Conservation (phyloP, 1,139 yeast genomes). For the Casaregolazyma suthepensis region DNA sequence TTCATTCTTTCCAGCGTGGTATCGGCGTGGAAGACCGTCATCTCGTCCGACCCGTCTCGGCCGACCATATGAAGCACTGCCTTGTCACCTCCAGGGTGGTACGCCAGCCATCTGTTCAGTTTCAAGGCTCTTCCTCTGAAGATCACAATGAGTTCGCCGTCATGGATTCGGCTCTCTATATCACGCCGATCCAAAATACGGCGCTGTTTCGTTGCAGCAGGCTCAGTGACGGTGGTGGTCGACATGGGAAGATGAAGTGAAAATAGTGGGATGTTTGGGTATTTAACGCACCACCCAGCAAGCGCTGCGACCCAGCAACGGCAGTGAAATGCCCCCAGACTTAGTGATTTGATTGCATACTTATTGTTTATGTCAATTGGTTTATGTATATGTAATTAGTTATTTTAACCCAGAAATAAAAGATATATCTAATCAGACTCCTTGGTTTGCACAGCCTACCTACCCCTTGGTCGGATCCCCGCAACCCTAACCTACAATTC, state of each 20-base stretch:
- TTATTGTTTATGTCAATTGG: no score
- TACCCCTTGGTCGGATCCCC: no score
- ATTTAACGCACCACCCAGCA: no score
- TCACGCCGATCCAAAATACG: constrained; percentile 16
- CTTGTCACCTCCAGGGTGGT: constrained; percentile 86
- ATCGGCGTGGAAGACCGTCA: constrained; percentile 68
- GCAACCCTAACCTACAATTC: no score
- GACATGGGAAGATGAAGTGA: neutral
- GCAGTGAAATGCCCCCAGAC: no score
- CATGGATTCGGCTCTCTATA: constrained; percentile 51
- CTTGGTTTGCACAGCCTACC: no score
- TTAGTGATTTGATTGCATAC: no score
- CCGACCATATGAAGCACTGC: constrained; percentile 83
- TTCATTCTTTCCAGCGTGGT: constrained; percentile 48
- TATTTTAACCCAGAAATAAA: no score
- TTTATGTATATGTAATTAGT: no score
- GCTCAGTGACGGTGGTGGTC: neutral
- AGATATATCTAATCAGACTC: no score
- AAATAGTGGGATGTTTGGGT: no score
- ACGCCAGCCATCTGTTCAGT: constrained; percentile 61
- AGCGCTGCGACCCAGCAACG: no score
- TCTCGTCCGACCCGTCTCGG: constrained; percentile 85
- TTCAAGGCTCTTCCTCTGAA: constrained; percentile 56
- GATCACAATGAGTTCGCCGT: constrained; percentile 66
- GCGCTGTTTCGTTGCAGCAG: neutral